A percentile compares a stretch with the other conserved stretches of the same genome.
These are phyloP conservation scores for Ocimum tenuiflorum DNA, from an alignment of 257 asterid genomes.

Conservation along the genomic window DNA sequence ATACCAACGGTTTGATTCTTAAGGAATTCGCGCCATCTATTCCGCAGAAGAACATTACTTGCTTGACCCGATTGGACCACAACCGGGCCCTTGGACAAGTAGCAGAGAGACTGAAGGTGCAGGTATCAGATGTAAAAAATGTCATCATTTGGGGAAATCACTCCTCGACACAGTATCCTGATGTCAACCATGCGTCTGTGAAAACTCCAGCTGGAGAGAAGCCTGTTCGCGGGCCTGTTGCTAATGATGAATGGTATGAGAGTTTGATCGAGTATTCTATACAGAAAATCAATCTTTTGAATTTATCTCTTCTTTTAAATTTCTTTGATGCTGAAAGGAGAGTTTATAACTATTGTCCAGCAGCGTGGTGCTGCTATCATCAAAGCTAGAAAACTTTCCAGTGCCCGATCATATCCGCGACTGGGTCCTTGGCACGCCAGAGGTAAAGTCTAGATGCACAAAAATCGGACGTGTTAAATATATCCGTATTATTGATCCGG, in stretches of 20 bases:
- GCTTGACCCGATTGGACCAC: constrained; percentile 89
- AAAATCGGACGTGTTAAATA: no score
- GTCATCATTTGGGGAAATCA: constrained; percentile 92
- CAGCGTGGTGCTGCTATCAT: constrained; percentile 98
- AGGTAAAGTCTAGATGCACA: constrained; percentile 35
- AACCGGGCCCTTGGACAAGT: constrained; percentile 93
- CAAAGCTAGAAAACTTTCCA: constrained; percentile 84
- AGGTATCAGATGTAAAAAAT: constrained; percentile 73
- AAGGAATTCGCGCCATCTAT: constrained; percentile 89
- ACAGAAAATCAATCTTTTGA: not conserved
- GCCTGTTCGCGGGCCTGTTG: constrained; percentile 64
- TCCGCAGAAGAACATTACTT: constrained; percentile 64
- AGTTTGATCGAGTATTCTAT: not conserved
- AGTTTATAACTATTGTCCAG: constrained; percentile 73
- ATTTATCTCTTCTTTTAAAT: not conserved
- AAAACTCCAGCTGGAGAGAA: constrained; percentile 66
- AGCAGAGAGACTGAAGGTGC: constrained; percentile 64
- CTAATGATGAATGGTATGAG: constrained; percentile 61
- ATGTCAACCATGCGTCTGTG: constrained; percentile 80
- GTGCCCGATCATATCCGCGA: constrained; percentile 96
- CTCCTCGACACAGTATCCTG: constrained; percentile 90
- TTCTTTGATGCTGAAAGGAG: constrained; percentile 69
- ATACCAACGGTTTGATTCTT: constrained; percentile 79
- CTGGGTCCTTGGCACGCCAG: constrained; percentile 95
- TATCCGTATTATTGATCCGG: not conserved